These are phyloP conservation scores for Clathrus columnatus DNA, from an alignment of 768 basidiomycete genomes.

Conservation along the genomic window DNA sequence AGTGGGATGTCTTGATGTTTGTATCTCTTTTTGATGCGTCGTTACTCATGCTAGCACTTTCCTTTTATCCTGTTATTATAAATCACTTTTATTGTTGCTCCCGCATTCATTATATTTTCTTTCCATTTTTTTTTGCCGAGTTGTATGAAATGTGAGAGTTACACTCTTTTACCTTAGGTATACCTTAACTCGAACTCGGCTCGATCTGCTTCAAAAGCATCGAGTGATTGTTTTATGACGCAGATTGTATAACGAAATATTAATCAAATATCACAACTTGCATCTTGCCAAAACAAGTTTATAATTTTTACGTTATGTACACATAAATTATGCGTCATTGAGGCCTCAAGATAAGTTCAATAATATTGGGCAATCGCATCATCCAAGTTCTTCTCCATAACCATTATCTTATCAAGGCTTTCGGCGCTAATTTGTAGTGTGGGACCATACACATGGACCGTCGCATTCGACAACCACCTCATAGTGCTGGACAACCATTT, in stretches of 20 bases:
- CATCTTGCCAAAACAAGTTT: too few relatives aligned
- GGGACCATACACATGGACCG: constrained; percentile 10
- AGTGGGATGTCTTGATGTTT: background rate
- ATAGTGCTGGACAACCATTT: constrained; percentile 49
- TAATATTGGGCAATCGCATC: too few relatives aligned
- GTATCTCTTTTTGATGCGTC: background rate
- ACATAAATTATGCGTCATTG: too few relatives aligned
- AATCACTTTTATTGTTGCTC: background rate
- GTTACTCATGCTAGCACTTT: background rate
- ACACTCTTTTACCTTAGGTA: background rate
- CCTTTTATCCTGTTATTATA: background rate
- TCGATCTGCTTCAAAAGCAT: background rate
- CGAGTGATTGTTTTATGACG: background rate
- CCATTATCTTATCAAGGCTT: too few relatives aligned
- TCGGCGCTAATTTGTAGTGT: too few relatives aligned
- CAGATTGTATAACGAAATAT: background rate
- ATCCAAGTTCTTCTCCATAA: too few relatives aligned
- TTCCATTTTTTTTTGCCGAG: background rate
- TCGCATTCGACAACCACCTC: constrained; percentile 62
- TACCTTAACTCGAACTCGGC: background rate
- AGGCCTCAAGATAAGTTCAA: too few relatives aligned
- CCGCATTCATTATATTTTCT: background rate
- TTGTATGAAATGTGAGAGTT: background rate
- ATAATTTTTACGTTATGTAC: too few relatives aligned
- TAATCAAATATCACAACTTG: too few relatives aligned